These are phyloP conservation scores for Takashimella tepidaria DNA, from an alignment of 1,284 basidiomycete species.

Conservation along the genomic window DNA sequence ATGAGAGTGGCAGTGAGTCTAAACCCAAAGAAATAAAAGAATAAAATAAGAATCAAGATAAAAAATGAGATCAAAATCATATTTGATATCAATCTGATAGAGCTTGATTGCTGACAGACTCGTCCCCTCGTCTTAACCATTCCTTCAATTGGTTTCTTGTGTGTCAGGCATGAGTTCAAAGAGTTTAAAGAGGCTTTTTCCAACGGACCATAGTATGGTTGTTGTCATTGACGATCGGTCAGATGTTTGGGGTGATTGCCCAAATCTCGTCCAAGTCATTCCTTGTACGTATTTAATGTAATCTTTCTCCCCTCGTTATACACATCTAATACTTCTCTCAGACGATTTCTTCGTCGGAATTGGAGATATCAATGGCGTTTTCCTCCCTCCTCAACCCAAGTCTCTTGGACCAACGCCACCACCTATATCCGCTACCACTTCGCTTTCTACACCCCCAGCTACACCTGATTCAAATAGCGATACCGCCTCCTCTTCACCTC, in stretches of 20 bases:
- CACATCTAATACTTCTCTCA: conserved; percentile 40
- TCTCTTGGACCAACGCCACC: conserved; percentile 1
- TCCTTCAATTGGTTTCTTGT: not conserved
- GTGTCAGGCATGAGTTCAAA: conserved; percentile 56
- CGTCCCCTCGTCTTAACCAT: no score
- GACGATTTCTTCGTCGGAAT: conserved; percentile 99
- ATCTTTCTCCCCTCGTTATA: not conserved
- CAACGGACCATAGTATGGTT: conserved; percentile 96
- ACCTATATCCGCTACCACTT: conserved; percentile 4
- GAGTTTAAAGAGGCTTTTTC: conserved; percentile 83
- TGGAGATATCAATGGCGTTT: conserved; percentile 94
- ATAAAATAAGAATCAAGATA: no score
- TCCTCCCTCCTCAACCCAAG: conserved; percentile 52
- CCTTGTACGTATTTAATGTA: conserved; percentile 87
- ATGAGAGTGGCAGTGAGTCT: conserved; percentile 80
- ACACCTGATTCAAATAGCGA: not conserved
- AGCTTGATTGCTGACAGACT: no score
- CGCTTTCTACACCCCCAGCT: not conserved
- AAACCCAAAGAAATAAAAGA: no score
- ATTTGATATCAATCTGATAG: no score
- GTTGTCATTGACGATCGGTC: conserved; percentile 97
- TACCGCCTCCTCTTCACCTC: conserved; percentile 8
- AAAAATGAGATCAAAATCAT: no score
- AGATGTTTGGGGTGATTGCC: conserved; percentile 89
- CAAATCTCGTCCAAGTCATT: conserved; percentile 92